Base-by-base conservation (phyloP, 805 yeast species). In the Candida incommunis region DNA sequence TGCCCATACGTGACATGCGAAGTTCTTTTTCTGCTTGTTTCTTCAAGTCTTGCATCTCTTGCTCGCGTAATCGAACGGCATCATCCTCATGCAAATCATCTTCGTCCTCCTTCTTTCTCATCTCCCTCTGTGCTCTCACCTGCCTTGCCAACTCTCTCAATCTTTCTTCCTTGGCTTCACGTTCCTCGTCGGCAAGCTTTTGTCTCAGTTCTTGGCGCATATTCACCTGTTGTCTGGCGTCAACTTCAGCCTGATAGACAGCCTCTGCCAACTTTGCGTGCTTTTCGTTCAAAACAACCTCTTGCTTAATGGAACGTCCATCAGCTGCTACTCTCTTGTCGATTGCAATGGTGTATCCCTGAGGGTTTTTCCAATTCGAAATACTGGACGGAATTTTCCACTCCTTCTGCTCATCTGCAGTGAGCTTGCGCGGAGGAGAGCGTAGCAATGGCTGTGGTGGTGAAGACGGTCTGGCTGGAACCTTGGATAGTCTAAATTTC, bases 321-420 rank as follows among this genome's bases (percentile, higher is more conserved):
- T 67, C 71, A 13, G 72, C 71, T 1, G 80, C 80, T 45, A 84
- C 66, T 48, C 96, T 68, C 55, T 82, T 83, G 45, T 87, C 95
- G 35, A 88, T 61, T 0, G 82, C 77, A 41, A 88, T 79, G 0
- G 95, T 78, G 57, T 78, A 85, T 1, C 97, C 96, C 53, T 83
- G 82, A 16, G 88, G 84, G 60, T 92, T 92, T 61, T 87, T 88
- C 96, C 97, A 92, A 60, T 85, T 86, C 1, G 97, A 90, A 0
- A 90, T 75, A 1, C 94, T 85, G 0, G 95, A 79, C 0, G 97
- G 97, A 24, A 92, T 86, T 42, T 72, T 71, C 96, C 96, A 90
- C 49, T 75, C 71, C 23, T 74, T 76, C 50, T 78, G 82, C 44
- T 87, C 94, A 51, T 80, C 84, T 23, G 75, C 74, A 0, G 87